These are phyloP conservation scores for Gentiana straminea DNA, from an alignment of 257 asterid species.

Conservation along the genomic window DNA sequence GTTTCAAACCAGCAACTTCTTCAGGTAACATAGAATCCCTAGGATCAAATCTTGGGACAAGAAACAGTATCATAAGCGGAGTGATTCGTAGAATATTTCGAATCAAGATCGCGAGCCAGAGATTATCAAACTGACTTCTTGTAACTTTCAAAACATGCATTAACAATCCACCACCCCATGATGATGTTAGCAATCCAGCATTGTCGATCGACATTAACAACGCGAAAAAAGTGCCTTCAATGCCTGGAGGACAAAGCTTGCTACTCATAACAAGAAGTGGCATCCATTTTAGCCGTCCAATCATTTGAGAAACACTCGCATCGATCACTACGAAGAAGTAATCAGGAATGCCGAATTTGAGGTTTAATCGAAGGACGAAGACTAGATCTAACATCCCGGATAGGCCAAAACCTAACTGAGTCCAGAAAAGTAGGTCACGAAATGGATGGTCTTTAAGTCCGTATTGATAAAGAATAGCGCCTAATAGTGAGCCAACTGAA, in stretches of 20 bases:
- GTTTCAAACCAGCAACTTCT: constrained; percentile 21
- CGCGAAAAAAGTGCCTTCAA: constrained; percentile 90
- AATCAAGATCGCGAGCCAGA: constrained; percentile 74
- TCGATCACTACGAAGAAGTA: constrained; percentile 60
- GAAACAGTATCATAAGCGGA: constrained; percentile 49
- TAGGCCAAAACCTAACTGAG: constrained; percentile 56
- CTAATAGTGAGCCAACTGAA: constrained; percentile 68
- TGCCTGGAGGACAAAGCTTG: constrained; percentile 81
- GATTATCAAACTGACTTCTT: constrained; percentile 43
- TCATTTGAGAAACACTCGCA: constrained; percentile 65
- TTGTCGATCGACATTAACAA: constrained; percentile 87
- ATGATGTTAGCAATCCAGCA: constrained; percentile 67
- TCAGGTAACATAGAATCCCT: constrained; percentile 40
- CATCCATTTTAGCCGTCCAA: constrained; percentile 88
- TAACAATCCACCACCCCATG: constrained; percentile 80
- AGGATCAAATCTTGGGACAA: constrained; percentile 65
- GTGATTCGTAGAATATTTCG: constrained; percentile 50
- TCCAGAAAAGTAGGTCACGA: constrained; percentile 72
- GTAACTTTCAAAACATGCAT: constrained; percentile 63
- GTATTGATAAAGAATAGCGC: constrained; percentile 62
- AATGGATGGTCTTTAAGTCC: constrained; percentile 61
- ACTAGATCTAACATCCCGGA: constrained; percentile 74
- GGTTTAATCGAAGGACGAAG: constrained; percentile 66
- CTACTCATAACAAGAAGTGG: constrained; percentile 88
- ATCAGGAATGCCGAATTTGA: constrained; percentile 61